phyloP scores from a whole-genome alignment of 306 rosid species.

The Astragalus glycyphyllos region DNA sequence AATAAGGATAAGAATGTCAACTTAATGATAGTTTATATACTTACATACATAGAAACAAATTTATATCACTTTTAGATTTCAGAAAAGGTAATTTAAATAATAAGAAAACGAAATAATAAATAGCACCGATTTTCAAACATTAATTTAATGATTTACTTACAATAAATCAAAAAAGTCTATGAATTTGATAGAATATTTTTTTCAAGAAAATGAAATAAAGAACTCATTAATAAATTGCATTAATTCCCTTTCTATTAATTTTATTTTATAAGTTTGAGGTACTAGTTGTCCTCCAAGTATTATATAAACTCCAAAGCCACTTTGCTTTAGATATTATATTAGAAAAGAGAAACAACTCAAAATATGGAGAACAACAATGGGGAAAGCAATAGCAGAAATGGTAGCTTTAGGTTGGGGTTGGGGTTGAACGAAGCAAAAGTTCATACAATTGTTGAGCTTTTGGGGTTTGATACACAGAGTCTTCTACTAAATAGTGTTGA shows the following conservation, averaged over 20 bases:
- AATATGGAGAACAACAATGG: conserved; percentile 39
- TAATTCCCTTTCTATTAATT: too few relatives aligned
- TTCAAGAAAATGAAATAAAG: not conserved
- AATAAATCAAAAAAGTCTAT: not conserved
- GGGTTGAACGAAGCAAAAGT: conserved; percentile 35
- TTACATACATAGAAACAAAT: too few relatives aligned
- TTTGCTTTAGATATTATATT: not conserved
- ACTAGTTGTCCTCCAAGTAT: not conserved
- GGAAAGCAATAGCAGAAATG: conserved; percentile 30
- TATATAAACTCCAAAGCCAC: conserved; percentile 3
- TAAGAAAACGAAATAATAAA: too few relatives aligned
- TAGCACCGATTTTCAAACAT: too few relatives aligned
- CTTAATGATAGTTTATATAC: too few relatives aligned
- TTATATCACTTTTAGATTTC: too few relatives aligned
- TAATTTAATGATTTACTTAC: not conserved
- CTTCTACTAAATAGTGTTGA: conserved; percentile 29
- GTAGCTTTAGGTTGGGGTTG: conserved; percentile 38
- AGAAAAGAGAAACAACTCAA: not conserved
- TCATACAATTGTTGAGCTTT: conserved; percentile 50
- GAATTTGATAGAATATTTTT: not conserved
- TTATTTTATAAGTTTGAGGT: not conserved
- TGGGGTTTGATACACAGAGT: conserved; percentile 25
- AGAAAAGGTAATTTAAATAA: too few relatives aligned
- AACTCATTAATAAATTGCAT: not conserved
- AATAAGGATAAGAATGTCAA: too few relatives aligned